Conservation (phyloP, 176 grass and related monocot species). For the Aegilops umbellulata region DNA sequence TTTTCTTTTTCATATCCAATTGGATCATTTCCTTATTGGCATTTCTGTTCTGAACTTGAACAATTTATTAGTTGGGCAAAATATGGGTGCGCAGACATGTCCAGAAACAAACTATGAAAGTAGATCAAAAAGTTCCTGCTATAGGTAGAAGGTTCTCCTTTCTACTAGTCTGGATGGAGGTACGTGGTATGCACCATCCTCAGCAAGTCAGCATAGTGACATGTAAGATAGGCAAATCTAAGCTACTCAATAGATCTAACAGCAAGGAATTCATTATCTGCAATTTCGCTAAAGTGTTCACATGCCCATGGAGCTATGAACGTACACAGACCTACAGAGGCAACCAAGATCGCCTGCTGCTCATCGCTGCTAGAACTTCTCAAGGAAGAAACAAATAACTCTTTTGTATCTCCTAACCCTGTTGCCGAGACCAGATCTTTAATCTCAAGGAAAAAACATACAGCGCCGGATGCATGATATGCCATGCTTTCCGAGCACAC, state of each 20-base stretch:
- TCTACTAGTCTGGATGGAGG: too few species aligned
- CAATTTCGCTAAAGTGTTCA: neutral
- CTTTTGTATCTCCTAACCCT: neutral
- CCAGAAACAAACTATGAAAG: too few species aligned
- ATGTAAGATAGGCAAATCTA: neutral
- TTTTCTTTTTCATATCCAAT: too few species aligned
- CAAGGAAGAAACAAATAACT: neutral
- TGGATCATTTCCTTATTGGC: too few species aligned
- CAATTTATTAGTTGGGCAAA: too few species aligned
- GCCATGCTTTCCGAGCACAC: neutral
- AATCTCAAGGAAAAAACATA: neutral
- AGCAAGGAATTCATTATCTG: neutral
- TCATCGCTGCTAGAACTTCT: neutral
- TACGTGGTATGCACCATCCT: neutral
- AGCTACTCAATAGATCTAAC: neutral
- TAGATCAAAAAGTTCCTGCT: too few species aligned
- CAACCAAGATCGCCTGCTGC: neutral
- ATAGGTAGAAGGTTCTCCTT: too few species aligned
- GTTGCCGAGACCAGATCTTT: constrained; percentile 3
- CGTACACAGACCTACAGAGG: neutral
- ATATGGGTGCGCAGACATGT: too few species aligned
- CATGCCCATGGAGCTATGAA: neutral
- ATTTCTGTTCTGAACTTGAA: too few species aligned
- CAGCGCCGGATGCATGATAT: neutral
- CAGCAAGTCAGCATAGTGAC: neutral